Base-by-base conservation (phyloP, 78 protist genomes). In the Dictyostelium brefeldianum region DNA sequence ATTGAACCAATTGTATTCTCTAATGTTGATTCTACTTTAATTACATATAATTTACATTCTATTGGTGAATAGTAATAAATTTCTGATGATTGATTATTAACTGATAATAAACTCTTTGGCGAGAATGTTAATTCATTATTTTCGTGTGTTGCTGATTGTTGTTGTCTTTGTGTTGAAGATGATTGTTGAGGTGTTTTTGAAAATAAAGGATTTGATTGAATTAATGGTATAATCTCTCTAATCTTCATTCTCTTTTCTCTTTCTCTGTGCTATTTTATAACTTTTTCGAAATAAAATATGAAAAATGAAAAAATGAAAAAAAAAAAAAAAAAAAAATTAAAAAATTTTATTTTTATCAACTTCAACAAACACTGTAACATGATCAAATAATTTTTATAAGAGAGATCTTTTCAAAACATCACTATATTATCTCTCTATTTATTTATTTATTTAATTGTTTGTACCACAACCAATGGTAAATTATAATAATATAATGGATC, bases 31-130 rank as follows among this genome's bases (percentile, higher is more conserved):
- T 84, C 91, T 5, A 84, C 48, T 74, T 69, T 84, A 27, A 84
- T 84, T 9, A 84, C 75, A 73, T 43, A 84, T 31, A 84, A 14
- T 46, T 84, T 53, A 53, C 56, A 43, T 6, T 41, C 67, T 1
- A 15, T 47, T 57, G 82, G 77, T 18, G 46, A 74, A 9, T 71
- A 51, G 22, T 73, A 84, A 67, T 84, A 84, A 22, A 84, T 84
- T 51, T 84, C 91, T 31, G 48, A 69, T 14, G 54, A 74, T 57
- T 84, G 91, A 57, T 84, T 71, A 74, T 46, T 56, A 6, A 84
- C 78, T 5, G 83, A 14, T n/a, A 84, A 51, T 22, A 74, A 65
- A n/a, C 74, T 84, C 50, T 84, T 84, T 9, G 78, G 54, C 18
- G 78, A 22, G 43, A 64, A 64, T 64, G 73, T 12, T 64, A 64